These are phyloP conservation scores for Fraxinus albicans DNA, from an alignment of 305 asterid species.

Conservation along the genomic window DNA sequence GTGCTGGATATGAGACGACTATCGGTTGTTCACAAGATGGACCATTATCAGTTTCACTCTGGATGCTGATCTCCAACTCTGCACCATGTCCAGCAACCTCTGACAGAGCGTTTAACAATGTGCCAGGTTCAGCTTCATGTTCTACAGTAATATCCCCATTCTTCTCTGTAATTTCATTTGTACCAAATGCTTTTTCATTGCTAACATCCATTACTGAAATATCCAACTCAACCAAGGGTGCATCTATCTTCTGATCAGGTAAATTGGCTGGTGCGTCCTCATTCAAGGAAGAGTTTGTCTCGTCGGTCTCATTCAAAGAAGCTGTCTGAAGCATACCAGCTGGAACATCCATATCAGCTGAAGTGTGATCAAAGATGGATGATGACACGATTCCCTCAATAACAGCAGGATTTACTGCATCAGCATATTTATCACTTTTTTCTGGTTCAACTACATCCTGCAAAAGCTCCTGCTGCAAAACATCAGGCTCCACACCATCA, in stretches of 20 bases:
- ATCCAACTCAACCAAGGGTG: conserved; percentile 35
- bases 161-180: conserved; percentile 34
- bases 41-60: conserved; percentile 30
- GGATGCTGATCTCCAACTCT: conserved; percentile 33
- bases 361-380: conserved; percentile 26
- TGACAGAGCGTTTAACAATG: conserved; percentile 32
- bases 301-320: conserved; percentile 25
- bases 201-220: conserved; percentile 27
- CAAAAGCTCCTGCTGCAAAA: conserved; percentile 31
- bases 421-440: conserved; percentile 27
- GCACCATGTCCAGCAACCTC: conserved; percentile 36
- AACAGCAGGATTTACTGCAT: conserved; percentile 28
- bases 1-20: conserved; percentile 30
- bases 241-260: conserved; percentile 36
- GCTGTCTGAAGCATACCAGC: conserved; percentile 29
- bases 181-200: conserved; percentile 34
- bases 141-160: conserved; percentile 34
- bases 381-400: conserved; percentile 25
- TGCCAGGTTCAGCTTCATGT: conserved; percentile 36
- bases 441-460: conserved; percentile 41
- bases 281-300: conserved; percentile 26
- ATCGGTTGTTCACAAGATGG: conserved; percentile 36
- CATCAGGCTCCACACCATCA: conserved; percentile 29
- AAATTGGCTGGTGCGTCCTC: conserved; percentile 27
- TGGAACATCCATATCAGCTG: conserved; percentile 33